Evolutionary conservation across 2,329 filamentous ascomycete genomes (phyloP), one percentile per base, ranked within the genome.

Genomic region (Beauveria brongniartii): DNA sequence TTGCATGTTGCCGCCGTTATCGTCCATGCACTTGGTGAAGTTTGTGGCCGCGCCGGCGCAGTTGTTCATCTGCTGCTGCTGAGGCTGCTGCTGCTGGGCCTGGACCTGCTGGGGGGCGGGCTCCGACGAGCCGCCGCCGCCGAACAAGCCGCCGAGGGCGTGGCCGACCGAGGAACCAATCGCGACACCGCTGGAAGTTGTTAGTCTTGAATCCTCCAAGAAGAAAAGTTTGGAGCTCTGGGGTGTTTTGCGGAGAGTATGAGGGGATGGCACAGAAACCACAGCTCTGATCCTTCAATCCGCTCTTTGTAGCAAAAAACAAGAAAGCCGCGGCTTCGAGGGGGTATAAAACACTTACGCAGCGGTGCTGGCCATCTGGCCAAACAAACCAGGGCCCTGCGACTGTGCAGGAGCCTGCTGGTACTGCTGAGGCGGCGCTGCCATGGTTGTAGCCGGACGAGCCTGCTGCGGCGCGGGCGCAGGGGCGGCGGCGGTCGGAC

Each of bases 21-120:
- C 90, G 75, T 97, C 92, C 88, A 99, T 89, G 83, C 94, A 99
- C 80, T 88, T 89, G 70, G 91, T 92, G 82, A 99, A 97, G 77
- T 84, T 85, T 76, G 87, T 85, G 59, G 92, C 86, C 68, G 94
- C 91, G 59, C 81, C 84, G 65, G 86, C 85, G 79, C 94, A 99
- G 74, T 89, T 89, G 75, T 77, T 82, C 64, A 69, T 67, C 71
- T 77, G 80, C 71, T 77, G 80, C 74, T 80, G 79, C 72, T 81
- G 71, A 74, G 79, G 79, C 71, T 81, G 71, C 63, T 81, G 75
- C 69, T 82, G 77, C 55, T 77, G 57, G 40, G 63, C 82, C 77
- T 51, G 83, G 73, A 40, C 80, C 79, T 62, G 80, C 75, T 74
- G 64, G 74, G 78, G 67, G 74, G 80, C 74, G 51, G 77, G 69